These are phyloP conservation scores for Pythium aquatile DNA, from an alignment of 352 stramenopile genomes.

Conservation along the genomic window DNA sequence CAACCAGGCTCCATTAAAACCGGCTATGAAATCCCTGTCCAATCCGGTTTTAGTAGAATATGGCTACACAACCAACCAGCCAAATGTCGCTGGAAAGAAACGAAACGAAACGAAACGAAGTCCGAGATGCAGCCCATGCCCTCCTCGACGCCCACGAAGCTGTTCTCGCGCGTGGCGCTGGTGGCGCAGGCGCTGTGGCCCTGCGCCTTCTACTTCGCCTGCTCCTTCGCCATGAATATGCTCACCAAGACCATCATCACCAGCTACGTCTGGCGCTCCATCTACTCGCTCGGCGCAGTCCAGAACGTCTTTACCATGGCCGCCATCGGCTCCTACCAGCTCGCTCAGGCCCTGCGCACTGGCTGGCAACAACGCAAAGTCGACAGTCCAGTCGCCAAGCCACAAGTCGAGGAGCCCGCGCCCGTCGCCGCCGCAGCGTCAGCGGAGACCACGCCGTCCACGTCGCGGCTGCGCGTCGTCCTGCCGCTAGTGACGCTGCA, in stretches of 20 bases:
- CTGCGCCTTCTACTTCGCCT: constrained; percentile 63
- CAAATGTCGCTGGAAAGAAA: neutral
- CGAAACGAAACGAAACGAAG: constrained; percentile 1
- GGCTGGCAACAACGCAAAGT: neutral
- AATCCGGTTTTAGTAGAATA: neutral
- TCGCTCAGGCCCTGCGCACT: constrained; percentile 14
- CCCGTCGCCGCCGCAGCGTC: neutral
- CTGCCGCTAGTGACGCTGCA: constrained; percentile 52
- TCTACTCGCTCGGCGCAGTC: constrained; percentile 60
- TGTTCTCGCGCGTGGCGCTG: neutral
- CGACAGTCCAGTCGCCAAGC: neutral
- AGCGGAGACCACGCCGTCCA: neutral
- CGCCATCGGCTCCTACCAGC: constrained; percentile 35
- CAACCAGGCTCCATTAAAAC: neutral
- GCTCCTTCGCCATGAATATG: constrained; percentile 75
- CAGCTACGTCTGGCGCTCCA: constrained; percentile 51
- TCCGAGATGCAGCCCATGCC: neutral
- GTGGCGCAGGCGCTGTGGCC: constrained; percentile 46
- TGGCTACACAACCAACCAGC: neutral
- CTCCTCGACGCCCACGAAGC: neutral
- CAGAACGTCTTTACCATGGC: constrained; percentile 65
- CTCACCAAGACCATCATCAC: constrained; percentile 73
- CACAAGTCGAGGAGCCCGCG: neutral
- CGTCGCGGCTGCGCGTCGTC: constrained; percentile 34
- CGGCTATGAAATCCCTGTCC: neutral